Conservation (phyloP, 805 yeast genomes). For the Blastobotrys chiropterorum region DNA sequence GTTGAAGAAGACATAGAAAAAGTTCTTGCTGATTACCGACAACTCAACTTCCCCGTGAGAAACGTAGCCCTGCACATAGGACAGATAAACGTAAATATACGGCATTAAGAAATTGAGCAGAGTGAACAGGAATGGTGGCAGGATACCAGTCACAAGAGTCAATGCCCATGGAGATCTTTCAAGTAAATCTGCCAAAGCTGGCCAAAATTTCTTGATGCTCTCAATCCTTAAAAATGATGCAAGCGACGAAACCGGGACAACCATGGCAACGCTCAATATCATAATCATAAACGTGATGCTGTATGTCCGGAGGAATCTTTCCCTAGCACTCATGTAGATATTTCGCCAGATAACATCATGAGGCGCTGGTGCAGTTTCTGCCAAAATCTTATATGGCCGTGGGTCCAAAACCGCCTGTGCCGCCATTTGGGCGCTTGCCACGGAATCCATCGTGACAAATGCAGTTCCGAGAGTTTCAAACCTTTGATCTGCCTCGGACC, state of each 20-base stretch:
- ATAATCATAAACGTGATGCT: constrained; percentile 62
- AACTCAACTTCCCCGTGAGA: constrained; percentile 91
- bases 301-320: constrained; percentile 59
- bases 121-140: constrained; percentile 90
- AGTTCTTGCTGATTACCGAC: constrained; percentile 84
- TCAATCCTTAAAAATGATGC: constrained; percentile 77
- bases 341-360: constrained; percentile 93
- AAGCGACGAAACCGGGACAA: constrained; percentile 77
- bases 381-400: constrained; percentile 72
- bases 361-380: constrained; percentile 90
- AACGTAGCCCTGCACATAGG: constrained; percentile 79
- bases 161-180: constrained; percentile 64
- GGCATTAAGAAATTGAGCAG: constrained; percentile 78
- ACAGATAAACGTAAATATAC: constrained; percentile 75
- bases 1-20: constrained; percentile 90
- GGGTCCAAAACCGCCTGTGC: constrained; percentile 96
- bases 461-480: constrained; percentile 86
- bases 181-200: constrained; percentile 65
- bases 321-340: constrained; percentile 70
- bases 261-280: constrained; percentile 61
- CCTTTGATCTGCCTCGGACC: constrained; percentile 43
- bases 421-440: constrained; percentile 92
- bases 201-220: constrained; percentile 76
- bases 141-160: constrained; percentile 74
- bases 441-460: constrained; percentile 89